phyloP scores from a whole-genome alignment of 2,329 filamentous ascomycete species.

The Fusarium vanettenii region DNA sequence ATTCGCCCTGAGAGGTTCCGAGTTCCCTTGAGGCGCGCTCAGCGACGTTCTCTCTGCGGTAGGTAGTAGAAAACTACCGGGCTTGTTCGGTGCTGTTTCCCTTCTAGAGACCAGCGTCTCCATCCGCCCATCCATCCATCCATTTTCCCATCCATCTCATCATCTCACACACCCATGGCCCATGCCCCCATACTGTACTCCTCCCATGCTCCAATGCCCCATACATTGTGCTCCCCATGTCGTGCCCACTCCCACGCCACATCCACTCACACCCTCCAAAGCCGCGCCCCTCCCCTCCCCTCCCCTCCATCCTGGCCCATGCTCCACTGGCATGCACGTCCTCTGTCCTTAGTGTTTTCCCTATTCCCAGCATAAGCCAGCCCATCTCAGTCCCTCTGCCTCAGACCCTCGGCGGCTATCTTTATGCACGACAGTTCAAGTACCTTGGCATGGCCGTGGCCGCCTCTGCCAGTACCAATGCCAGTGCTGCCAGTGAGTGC shows the following conservation, averaged over 20 bases:
- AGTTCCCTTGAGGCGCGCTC: conserved; percentile 15
- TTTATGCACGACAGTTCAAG: conserved; percentile 46
- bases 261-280: conserved; percentile 23
- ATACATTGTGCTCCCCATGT: background rate
- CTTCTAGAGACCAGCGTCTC: conserved; percentile 26
- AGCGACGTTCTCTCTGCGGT: conserved; percentile 4
- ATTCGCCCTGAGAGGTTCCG: conserved; percentile 10
- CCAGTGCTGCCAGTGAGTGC: background rate
- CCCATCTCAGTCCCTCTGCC: conserved; percentile 26
- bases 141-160: conserved; percentile 12
- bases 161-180: conserved; percentile 26
- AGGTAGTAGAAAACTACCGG: conserved; percentile 20
- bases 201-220: background rate
- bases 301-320: conserved; percentile 27
- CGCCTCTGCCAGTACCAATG: background rate
- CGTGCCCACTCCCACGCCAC: conserved; percentile 17
- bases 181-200: background rate
- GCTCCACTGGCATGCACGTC: conserved; percentile 38
- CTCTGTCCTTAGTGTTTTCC: conserved; percentile 27
- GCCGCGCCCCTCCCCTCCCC: conserved; percentile 11
- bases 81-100: conserved; percentile 33
- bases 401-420: conserved; percentile 45
- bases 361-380: conserved; percentile 24
- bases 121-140: conserved; percentile 15
- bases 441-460: conserved; percentile 24